phyloP scores from a whole-genome alignment of 2,329 filamentous ascomycete species.

The Penicillium polonicum region DNA sequence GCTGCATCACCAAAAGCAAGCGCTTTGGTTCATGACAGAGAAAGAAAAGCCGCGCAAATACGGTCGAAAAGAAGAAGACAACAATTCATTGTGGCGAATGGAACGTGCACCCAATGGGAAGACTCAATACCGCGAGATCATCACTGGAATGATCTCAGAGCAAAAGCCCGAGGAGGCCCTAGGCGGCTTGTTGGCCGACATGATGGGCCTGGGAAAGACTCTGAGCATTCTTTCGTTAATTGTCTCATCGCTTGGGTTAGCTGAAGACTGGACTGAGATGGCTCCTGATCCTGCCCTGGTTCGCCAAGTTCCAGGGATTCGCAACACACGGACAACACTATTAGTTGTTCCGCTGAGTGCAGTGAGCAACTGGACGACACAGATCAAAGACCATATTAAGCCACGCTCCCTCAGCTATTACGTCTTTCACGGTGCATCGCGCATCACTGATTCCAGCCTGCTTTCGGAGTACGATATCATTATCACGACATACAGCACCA shows the following conservation, averaged over 20 bases:
- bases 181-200: conserved; percentile 75
- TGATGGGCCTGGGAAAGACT: conserved; percentile 88
- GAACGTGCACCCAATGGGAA: conserved; percentile 57
- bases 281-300: conserved; percentile 47
- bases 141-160: conserved; percentile 68
- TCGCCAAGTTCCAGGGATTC: conserved; percentile 36
- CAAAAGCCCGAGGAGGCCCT: conserved; percentile 64
- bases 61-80: conserved; percentile 58
- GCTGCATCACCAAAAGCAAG: conserved; percentile 85
- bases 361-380: conserved; percentile 90
- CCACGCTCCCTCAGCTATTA: conserved; percentile 67
- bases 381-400: conserved; percentile 78
- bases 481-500: conserved; percentile 88
- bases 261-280: conserved; percentile 60
- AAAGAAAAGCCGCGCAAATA: conserved; percentile 68
- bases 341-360: conserved; percentile 88
- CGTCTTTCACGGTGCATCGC: conserved; percentile 80
- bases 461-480: conserved; percentile 77
- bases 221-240: conserved; percentile 81
- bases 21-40: conserved; percentile 77
- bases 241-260: conserved; percentile 62
- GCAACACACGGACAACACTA: conserved; percentile 76
- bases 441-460: conserved; percentile 66
- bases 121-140: conserved; percentile 74
- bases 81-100: conserved; percentile 75